Base-by-base conservation (phyloP, 2,329 filamentous ascomycete species). In the Colletotrichum sansevieriae region DNA sequence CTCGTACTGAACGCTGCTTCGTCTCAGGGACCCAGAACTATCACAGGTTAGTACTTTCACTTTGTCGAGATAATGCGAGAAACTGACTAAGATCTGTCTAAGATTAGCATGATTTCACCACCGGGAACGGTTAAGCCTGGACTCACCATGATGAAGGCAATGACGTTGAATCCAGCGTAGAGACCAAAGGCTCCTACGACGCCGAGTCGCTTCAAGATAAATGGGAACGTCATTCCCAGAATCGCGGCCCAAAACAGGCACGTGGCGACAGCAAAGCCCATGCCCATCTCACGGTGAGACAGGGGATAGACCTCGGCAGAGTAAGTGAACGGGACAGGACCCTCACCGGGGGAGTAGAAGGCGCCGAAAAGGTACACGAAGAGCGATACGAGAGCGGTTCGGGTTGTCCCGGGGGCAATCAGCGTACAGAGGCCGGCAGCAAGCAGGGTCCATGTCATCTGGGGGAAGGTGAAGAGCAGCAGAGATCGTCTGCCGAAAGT, bases 251-350 rank as follows among this genome's bases (percentile, higher is more conserved):
- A 88, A 73, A 85, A 85, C 8, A 91, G 81, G 70, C 88, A 91
- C 0, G 88, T 91, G 1, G 90, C 88, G 9, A 92, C 90, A 8
- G 89, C 87, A 78, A 86, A 92, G 0, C 85, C 86, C 91, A 93
- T 92, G 65, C 91, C 91, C 25, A 92, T 84, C 75, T 92, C 91
- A 73, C 91, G 85, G 75, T 92, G 90, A 1, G 88, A 90, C 0
- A 92, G 84, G 0, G 91, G 90, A 75, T 90, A 92, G 2, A 92
- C 88, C 76, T 92, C 91, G 47, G 90, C 89, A 5, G 84, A 87
- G 78, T 92, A 92, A 0, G 88, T 87, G 74, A 90, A 92, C 0
- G 90, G 90, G 8, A 92, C 90, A 4, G 87, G 87, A 0, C 89
- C 90, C 78, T 92, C 90, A 3, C 85, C 74, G 10, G 73, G 63